Evolutionary conservation across 192 early-diverging fungal genomes (phyloP).

Genomic region (Phycomyces blakesleeanus): DNA sequence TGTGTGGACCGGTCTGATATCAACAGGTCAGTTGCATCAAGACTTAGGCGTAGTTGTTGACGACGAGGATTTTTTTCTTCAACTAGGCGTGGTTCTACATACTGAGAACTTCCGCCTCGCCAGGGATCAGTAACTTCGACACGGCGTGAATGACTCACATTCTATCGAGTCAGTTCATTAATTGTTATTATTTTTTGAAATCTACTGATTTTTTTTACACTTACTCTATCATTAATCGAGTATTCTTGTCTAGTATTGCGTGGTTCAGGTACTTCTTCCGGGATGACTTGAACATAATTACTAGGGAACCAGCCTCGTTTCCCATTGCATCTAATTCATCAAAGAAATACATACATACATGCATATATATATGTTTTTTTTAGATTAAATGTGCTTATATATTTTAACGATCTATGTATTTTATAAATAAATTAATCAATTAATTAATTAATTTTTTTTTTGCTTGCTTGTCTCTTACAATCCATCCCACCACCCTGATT

Average conservation of each 20-base stretch:
- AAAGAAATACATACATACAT: no score
- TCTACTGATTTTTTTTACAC: no score
- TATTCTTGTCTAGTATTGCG: conserved; percentile 2
- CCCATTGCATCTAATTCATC: conserved; percentile 47
- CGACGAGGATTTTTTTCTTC: background rate
- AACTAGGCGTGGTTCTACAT: background rate
- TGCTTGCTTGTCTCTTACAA: conserved; percentile 42
- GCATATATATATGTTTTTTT: no score
- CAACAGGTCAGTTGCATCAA: conserved; percentile 6
- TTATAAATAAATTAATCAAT: background rate
- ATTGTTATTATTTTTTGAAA: no score
- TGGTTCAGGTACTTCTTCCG: background rate
- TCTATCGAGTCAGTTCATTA: no score
- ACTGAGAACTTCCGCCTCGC: no score
- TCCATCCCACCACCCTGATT: conserved; percentile 98
- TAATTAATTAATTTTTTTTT: background rate
- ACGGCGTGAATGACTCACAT: no score
- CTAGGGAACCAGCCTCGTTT: conserved; percentile 89
- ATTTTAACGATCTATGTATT: no score
- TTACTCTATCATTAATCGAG: no score
- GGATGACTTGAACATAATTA: conserved; percentile 71
- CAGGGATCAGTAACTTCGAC: no score
- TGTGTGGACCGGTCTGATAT: background rate
- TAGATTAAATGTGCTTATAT: no score
- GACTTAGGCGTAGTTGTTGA: conserved; percentile 6